Percentiles rank a stretch among this genome's conserved stretches.
Conservation (phyloP, 1,284 basidiomycete species). For the Irpex lacteus region DNA sequence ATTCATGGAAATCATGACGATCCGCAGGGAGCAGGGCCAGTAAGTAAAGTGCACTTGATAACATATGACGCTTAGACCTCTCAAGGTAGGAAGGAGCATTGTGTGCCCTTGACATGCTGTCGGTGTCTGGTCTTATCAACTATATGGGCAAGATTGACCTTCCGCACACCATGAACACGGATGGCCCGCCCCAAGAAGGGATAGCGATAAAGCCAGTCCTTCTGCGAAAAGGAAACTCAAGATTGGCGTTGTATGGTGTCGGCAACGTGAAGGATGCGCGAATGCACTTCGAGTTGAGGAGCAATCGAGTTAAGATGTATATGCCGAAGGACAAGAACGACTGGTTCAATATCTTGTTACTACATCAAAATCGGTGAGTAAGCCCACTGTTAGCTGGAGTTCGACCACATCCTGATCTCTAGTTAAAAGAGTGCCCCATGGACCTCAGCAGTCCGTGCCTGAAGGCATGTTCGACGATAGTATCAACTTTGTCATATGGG, state of each 20-base stretch:
- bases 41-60: conserved; percentile 36
- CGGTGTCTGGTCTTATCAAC: conserved; percentile 91
- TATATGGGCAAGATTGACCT: conserved; percentile 94
- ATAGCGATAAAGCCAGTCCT: conserved; percentile 90
- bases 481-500: conserved; percentile 94
- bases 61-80: not conserved
- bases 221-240: conserved; percentile 84
- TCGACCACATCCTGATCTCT: conserved; percentile 2
- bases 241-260: conserved; percentile 90
- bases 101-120: conserved; percentile 92
- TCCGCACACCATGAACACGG: conserved; percentile 57
- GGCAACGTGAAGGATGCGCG: conserved; percentile 96
- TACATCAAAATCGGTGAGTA: conserved; percentile 92
- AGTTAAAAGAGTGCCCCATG: conserved; percentile 80
- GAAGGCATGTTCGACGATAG: conserved; percentile 98
- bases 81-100: conserved; percentile 84
- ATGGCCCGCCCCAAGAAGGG: conserved; percentile 68
- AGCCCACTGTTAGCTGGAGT: not conserved
- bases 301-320: conserved; percentile 94
- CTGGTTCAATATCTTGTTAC: conserved; percentile 94
- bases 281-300: conserved; percentile 94
- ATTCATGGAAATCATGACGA: conserved; percentile 99
- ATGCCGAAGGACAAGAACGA: conserved; percentile 87
- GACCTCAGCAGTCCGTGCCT: conserved; percentile 89
- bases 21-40: conserved; percentile 92